Conservation (phyloP, 305 asterid species). For the Nicotiana rustica region DNA sequence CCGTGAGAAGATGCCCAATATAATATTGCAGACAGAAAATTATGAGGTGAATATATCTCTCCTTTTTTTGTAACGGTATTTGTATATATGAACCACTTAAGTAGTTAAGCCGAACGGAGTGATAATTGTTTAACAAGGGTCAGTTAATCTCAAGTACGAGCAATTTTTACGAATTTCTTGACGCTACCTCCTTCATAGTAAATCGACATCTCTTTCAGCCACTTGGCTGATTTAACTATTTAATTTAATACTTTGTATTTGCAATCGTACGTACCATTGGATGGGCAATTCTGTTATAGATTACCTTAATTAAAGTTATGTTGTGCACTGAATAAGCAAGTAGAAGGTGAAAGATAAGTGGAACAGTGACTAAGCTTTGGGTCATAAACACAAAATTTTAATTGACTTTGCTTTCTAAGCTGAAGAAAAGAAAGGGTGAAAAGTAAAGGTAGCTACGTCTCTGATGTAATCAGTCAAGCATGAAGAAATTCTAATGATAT, state of each 20-base stretch:
- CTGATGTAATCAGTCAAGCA: constrained; percentile 1
- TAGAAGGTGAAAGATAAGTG: constrained; percentile 31
- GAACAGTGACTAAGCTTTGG: constrained; percentile 32
- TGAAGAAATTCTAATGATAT: constrained; percentile 20
- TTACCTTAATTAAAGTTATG: background rate
- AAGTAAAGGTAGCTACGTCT: background rate
- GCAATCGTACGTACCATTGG: background rate
- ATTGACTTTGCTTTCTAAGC: background rate
- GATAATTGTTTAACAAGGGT: background rate
- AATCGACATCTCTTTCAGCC: no score
- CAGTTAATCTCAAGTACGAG: background rate
- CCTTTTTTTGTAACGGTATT: background rate
- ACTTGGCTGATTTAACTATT: background rate
- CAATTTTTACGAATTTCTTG: no score
- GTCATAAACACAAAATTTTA: background rate
- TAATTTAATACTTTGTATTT: background rate
- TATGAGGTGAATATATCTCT: constrained; percentile 6
- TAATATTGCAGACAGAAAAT: constrained; percentile 29
- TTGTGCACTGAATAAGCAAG: background rate
- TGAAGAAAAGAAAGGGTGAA: background rate
- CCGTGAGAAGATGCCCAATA: constrained; percentile 56
- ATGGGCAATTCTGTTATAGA: background rate
- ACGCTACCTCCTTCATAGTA: no score
- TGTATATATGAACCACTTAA: background rate
- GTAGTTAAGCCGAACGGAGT: background rate